Evolutionary conservation across 345 rosid genomes (phyloP).

Genomic region (Xanthoceras sorbifolium): DNA sequence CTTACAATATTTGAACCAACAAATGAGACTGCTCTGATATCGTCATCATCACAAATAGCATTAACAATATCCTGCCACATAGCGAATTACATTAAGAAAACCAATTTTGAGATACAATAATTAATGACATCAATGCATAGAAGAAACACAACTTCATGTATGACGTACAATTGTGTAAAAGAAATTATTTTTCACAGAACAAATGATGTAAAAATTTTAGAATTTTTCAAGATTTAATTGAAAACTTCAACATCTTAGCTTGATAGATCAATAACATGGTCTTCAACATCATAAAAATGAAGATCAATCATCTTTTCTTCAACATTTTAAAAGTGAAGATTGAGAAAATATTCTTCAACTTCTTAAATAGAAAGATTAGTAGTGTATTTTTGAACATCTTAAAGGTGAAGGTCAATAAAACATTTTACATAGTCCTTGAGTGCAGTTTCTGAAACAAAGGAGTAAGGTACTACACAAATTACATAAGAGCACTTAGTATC

Average conservation of each 20-base stretch:
- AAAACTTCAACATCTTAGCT: neutral
- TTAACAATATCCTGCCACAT: conserved; percentile 77
- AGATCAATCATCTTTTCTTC: neutral
- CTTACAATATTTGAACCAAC: conserved; percentile 96
- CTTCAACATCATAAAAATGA: neutral
- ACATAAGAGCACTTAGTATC: conserved; percentile 1
- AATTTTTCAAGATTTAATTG: neutral
- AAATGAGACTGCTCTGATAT: conserved; percentile 86
- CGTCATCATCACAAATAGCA: conserved; percentile 87
- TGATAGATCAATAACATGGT: neutral
- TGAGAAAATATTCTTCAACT: neutral
- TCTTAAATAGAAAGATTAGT: neutral
- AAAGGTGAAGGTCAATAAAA: neutral
- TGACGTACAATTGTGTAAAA: neutral
- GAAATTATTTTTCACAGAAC: neutral
- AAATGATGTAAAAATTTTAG: neutral
- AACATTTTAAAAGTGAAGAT: neutral
- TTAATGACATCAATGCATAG: neutral
- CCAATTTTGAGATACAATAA: neutral
- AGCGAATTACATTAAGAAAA: conserved; percentile 19
- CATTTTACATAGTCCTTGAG: neutral
- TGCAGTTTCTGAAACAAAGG: neutral
- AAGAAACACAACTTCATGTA: neutral
- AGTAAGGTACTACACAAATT: neutral
- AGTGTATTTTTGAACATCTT: too few relatives aligned